Conservation (phyloP, 73 alveolate genomes). For the Effrenium voratum region DNA sequence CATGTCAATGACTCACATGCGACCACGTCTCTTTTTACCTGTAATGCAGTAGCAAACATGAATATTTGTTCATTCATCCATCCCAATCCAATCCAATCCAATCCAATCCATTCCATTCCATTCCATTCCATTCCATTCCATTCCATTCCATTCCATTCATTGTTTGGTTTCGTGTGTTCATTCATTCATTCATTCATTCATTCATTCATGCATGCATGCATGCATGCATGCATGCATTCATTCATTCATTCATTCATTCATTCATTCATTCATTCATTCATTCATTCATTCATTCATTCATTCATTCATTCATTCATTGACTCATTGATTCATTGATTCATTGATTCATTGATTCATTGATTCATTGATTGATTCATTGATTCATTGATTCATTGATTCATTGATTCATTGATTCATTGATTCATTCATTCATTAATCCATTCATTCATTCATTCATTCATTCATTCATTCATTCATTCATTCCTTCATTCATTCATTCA, state of each 20-base stretch:
- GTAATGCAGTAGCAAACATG: no score
- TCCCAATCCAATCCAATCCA: no score
- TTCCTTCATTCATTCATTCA: constrained; percentile 20
- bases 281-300: constrained; percentile 33
- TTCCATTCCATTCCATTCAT: no score
- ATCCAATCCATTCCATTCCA: no score
- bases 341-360: constrained; percentile 17
- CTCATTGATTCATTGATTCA: constrained; percentile 46
- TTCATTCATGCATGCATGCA: constrained; percentile 9
- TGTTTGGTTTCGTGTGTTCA: background rate
- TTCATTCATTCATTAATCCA: background rate
- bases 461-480: constrained; percentile 24
- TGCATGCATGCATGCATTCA: constrained; percentile 56
- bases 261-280: constrained; percentile 30
- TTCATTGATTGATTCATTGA: constrained; percentile 12
- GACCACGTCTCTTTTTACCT: no score
- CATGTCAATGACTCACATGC: no score
- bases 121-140: no score
- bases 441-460: constrained; percentile 21
- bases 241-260: constrained; percentile 75
- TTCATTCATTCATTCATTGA: constrained; percentile 43
- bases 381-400: background rate
- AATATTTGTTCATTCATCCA: no score
- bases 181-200: constrained; percentile 5
- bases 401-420: background rate